These are phyloP conservation scores for Alternaria atra DNA, from an alignment of 2,329 filamentous ascomycete species.

Conservation along the genomic window DNA sequence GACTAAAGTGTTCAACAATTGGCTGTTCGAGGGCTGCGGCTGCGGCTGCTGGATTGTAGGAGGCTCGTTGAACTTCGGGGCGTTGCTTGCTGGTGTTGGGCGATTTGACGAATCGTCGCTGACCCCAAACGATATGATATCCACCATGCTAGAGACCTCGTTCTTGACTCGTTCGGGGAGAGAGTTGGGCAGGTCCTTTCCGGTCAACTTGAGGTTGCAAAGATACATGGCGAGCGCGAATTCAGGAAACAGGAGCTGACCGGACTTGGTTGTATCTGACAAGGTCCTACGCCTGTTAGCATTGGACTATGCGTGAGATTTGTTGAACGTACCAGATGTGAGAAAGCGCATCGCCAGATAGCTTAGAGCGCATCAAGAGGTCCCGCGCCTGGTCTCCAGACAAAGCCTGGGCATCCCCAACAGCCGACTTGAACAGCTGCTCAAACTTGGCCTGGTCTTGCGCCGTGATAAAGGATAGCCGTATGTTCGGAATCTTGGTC, in stretches of 20 bases:
- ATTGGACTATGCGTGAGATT: neutral
- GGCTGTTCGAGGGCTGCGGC: slow-evolving; percentile 74
- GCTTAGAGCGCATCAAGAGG: slow-evolving; percentile 84
- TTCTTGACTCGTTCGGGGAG: slow-evolving; percentile 91
- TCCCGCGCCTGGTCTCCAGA: slow-evolving; percentile 92
- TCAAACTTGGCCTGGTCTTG: slow-evolving; percentile 97
- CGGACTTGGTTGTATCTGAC: slow-evolving; percentile 94
- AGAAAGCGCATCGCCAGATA: slow-evolving; percentile 85
- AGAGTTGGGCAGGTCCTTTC: slow-evolving; percentile 76
- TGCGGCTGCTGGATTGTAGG: slow-evolving; percentile 62
- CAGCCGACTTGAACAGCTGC: slow-evolving; percentile 94
- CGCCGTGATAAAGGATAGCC: slow-evolving; percentile 94
- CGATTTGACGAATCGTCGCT: slow-evolving; percentile 71
- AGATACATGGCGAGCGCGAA: slow-evolving; percentile 98
- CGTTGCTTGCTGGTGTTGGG: slow-evolving; percentile 67
- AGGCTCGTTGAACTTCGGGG: slow-evolving; percentile 73
- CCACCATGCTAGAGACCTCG: slow-evolving; percentile 99
- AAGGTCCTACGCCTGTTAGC: slow-evolving; percentile 71
- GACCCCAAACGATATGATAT: slow-evolving; percentile 96
- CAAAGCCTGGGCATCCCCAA: slow-evolving; percentile 83
- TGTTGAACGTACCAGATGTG: slow-evolving; percentile 79
- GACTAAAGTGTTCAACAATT: slow-evolving; percentile 66
- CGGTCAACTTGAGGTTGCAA: slow-evolving; percentile 90
- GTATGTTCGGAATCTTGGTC: slow-evolving; percentile 89
- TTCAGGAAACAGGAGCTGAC: slow-evolving; percentile 95